Conservation (phyloP, 2,329 filamentous ascomycete genomes). For the Tolypocladium cylindrosporum region DNA sequence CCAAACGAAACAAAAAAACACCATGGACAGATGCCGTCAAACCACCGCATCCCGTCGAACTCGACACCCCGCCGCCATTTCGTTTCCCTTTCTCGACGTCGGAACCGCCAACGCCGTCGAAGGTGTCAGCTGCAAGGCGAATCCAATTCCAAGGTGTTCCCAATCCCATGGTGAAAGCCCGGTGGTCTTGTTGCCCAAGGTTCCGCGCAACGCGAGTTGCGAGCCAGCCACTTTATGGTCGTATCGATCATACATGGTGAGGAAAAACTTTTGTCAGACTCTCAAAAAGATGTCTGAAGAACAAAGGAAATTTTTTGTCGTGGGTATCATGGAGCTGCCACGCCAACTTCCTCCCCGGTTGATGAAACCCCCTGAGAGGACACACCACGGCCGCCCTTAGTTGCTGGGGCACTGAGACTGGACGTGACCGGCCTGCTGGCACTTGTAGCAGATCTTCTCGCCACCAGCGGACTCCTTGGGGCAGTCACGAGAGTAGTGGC, state of each 20-base stretch:
- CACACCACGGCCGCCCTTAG: conserved; percentile 25
- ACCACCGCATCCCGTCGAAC: conserved; percentile 9
- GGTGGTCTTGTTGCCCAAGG: conserved; percentile 11
- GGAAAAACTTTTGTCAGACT: conserved; percentile 11
- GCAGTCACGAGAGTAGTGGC: conserved; percentile 93
- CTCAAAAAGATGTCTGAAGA: conserved; percentile 12
- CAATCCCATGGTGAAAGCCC: conserved; percentile 13
- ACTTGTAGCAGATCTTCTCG: conserved; percentile 99
- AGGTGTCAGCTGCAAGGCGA: conserved; percentile 15
- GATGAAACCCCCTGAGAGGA: conserved; percentile 10
- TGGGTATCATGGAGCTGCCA: conserved; percentile 34
- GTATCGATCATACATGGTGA: conserved; percentile 18
- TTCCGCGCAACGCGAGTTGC: conserved; percentile 17
- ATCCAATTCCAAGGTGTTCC: conserved; percentile 20
- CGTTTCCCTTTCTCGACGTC: conserved; percentile 14
- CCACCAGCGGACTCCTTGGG: conserved; percentile 76
- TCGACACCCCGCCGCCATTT: conserved; percentile 15
- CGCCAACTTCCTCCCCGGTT: conserved; percentile 22
- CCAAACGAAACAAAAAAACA: conserved; percentile 7
- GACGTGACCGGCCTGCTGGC: conserved; percentile 73
- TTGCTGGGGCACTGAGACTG: conserved; percentile 90
- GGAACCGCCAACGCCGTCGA: conserved; percentile 5
- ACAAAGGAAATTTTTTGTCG: conserved; percentile 20
- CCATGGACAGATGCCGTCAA: conserved; percentile 9
- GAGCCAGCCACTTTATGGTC: conserved; percentile 18